Evolutionary conservation across 345 rosid genomes (phyloP).

Genomic region (Melastoma malabathricum): DNA sequence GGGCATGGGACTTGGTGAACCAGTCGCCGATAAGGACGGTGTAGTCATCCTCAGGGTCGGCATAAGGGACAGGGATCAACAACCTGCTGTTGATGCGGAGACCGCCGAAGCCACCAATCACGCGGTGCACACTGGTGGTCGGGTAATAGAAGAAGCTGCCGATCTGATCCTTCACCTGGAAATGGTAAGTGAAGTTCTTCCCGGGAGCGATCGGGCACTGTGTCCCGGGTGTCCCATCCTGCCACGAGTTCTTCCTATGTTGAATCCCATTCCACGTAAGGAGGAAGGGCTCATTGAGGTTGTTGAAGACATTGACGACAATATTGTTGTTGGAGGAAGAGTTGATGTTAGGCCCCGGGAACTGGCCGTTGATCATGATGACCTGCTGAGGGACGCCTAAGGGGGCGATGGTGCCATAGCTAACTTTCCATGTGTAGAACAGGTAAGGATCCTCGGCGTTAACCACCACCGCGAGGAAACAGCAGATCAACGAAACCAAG

Average conservation of each 20-base stretch:
- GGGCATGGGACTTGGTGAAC: slow-evolving; percentile 42
- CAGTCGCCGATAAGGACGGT: slow-evolving; percentile 49
- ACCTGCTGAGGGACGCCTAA: slow-evolving; percentile 51
- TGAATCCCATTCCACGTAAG: slow-evolving; percentile 67
- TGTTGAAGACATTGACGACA: slow-evolving; percentile 55
- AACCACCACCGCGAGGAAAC: slow-evolving; percentile 20
- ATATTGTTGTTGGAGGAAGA: slow-evolving; percentile 63
- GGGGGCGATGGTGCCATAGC: slow-evolving; percentile 49
- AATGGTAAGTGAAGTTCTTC: slow-evolving; percentile 56
- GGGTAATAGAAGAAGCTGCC: slow-evolving; percentile 70
- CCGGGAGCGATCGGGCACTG: slow-evolving; percentile 66
- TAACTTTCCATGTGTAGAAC: slow-evolving; percentile 53
- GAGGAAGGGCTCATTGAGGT: slow-evolving; percentile 60
- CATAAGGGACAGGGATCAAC: slow-evolving; percentile 61
- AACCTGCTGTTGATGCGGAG: slow-evolving; percentile 55
- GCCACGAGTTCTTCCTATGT: slow-evolving; percentile 81
- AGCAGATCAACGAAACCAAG: slow-evolving; percentile 24
- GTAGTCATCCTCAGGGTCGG: slow-evolving; percentile 48
- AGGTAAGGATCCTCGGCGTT: slow-evolving; percentile 52
- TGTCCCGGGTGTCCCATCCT: slow-evolving; percentile 58
- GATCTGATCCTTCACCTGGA: slow-evolving; percentile 87
- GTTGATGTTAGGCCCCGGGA: slow-evolving; percentile 73
- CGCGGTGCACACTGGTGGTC: slow-evolving; percentile 34
- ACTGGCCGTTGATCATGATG: slow-evolving; percentile 61
- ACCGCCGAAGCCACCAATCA: slow-evolving; percentile 61